Evolutionary conservation across 257 asterid genomes (phyloP).

Genomic region (Gynochthodes officinalis): DNA sequence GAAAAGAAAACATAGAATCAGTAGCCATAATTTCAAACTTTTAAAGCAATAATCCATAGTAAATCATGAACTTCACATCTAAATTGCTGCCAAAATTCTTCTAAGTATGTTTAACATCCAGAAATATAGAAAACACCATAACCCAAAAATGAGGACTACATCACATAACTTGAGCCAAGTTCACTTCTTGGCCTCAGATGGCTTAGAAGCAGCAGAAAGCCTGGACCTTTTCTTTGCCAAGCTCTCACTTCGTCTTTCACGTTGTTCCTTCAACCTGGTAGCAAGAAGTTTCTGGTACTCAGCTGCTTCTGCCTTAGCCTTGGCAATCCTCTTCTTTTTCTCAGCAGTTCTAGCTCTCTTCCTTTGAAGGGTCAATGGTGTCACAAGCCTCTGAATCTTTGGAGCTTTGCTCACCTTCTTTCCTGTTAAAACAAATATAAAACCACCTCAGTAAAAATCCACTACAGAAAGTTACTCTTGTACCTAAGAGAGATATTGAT

Average conservation of each 20-base stretch:
- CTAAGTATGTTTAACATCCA: conserved; percentile 13
- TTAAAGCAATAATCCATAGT: not conserved
- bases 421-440: conserved; percentile 30
- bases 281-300: conserved; percentile 83
- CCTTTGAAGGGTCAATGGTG: conserved; percentile 79
- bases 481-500: not conserved
- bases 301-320: conserved; percentile 71
- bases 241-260: conserved; percentile 72
- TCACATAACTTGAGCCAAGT: conserved; percentile 24
- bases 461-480: not conserved
- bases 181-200: conserved; percentile 26
- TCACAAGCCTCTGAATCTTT: conserved; percentile 78
- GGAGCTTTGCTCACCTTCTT: conserved; percentile 76
- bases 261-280: conserved; percentile 66
- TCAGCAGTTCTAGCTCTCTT: conserved; percentile 73
- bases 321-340: conserved; percentile 69
- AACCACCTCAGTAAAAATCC: not conserved
- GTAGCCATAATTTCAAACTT: not conserved
- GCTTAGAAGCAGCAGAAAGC: conserved; percentile 57
- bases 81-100: conserved; percentile 29
- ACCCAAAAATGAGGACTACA: conserved; percentile 3
- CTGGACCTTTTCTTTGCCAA: conserved; percentile 75
- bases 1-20: not conserved
- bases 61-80: conserved; percentile 12
- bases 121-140: not conserved